Evolutionary conservation across 2,329 filamentous ascomycete species (phyloP).

Genomic region (Colletotrichum cuscutae): DNA sequence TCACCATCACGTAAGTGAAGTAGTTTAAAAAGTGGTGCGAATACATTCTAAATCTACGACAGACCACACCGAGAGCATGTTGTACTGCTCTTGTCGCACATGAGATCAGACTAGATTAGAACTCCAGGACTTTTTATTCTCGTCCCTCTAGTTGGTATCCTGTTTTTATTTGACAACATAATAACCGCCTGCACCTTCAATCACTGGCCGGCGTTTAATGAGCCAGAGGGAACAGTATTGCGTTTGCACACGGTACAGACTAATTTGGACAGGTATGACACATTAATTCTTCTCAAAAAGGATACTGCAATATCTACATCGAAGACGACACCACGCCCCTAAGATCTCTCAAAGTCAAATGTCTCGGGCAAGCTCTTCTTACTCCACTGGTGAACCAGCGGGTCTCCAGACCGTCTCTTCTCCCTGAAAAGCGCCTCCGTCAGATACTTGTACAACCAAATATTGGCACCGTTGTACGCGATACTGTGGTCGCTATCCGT

Average conservation of each 20-base stretch:
- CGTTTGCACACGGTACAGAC: neutral
- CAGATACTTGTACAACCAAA: slow-evolving; percentile 71
- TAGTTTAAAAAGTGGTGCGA: too few species aligned
- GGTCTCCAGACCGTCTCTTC: slow-evolving; percentile 58
- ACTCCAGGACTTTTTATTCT: neutral
- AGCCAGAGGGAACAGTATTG: neutral
- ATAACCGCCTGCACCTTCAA: too few species aligned
- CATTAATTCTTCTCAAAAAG: neutral
- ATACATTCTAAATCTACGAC: neutral
- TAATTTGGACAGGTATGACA: neutral
- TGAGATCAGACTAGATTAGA: neutral
- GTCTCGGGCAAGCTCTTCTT: slow-evolving; percentile 31
- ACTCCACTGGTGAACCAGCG: slow-evolving; percentile 48
- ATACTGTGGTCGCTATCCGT: slow-evolving; percentile 75
- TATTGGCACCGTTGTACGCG: slow-evolving; percentile 63
- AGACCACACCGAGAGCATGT: neutral
- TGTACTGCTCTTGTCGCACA: neutral
- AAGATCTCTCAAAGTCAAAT: slow-evolving; percentile 21
- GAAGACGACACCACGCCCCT: neutral
- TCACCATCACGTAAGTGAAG: too few species aligned
- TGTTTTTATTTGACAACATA: too few species aligned
- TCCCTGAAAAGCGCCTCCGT: slow-evolving; percentile 70
- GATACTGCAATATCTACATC: neutral
- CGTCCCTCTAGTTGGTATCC: neutral
- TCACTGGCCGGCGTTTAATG: too few species aligned